These are phyloP conservation scores for Beta corolliflora DNA, from an alignment of 179 eudicot species.

Conservation along the genomic window DNA sequence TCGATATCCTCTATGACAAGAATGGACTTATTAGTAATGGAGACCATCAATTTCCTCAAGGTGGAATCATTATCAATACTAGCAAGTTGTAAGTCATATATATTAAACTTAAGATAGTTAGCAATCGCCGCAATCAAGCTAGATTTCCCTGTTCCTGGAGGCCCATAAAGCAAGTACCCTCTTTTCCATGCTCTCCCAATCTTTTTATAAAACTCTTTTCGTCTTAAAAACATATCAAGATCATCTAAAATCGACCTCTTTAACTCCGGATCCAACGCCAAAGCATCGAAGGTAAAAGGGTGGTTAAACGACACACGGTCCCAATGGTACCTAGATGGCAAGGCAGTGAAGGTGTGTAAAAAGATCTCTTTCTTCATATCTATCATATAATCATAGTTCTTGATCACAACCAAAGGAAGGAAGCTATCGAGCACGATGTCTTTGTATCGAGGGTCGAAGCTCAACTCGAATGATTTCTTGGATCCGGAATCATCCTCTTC, in stretches of 20 bases:
- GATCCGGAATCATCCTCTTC: neutral
- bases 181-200: constrained; percentile 48
- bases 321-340: constrained; percentile 1
- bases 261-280: constrained; percentile 34
- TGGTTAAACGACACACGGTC: constrained; percentile 17
- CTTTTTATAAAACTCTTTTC: constrained; percentile 33
- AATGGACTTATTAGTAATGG: constrained; percentile 29
- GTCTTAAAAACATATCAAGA: constrained; percentile 32
- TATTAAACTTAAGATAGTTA: constrained; percentile 35
- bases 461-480: constrained; percentile 27
- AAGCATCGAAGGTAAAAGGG: constrained; percentile 33
- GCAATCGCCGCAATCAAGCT: constrained; percentile 48
- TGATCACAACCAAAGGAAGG: constrained; percentile 34
- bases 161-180: constrained; percentile 44
- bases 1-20: constrained; percentile 43
- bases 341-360: constrained; percentile 19
- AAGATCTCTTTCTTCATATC: constrained; percentile 27
- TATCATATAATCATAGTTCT: constrained; percentile 24
- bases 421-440: constrained; percentile 25
- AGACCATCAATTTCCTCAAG: constrained; percentile 31
- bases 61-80: constrained; percentile 6
- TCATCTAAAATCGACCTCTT: constrained; percentile 30
- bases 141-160: constrained; percentile 48
- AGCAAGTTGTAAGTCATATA: constrained; percentile 39
- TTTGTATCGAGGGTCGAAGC: constrained; percentile 34